Evolutionary conservation across 2,329 filamentous ascomycete genomes (phyloP).

Genomic region (Penicillium paneum): DNA sequence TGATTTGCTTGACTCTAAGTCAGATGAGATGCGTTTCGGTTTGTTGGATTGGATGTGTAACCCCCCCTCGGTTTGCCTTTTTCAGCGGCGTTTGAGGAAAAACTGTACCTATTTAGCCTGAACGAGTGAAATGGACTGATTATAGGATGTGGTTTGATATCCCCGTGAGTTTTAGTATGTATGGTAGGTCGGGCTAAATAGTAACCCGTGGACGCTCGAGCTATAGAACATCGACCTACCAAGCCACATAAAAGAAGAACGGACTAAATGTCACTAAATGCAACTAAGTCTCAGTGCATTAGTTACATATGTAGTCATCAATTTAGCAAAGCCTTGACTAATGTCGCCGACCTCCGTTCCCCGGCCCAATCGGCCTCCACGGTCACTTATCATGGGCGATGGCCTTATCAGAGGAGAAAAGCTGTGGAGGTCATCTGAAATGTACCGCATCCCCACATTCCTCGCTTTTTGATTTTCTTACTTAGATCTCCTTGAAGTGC

Average conservation of each 20-base stretch:
- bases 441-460: conserved; percentile 20
- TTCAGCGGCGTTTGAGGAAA: conserved; percentile 5
- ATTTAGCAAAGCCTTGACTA: conserved; percentile 21
- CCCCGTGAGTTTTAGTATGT: neutral
- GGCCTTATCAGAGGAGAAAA: conserved; percentile 12
- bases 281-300: neutral
- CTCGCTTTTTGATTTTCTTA: neutral
- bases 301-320: neutral
- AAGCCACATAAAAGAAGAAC: neutral
- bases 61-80: neutral
- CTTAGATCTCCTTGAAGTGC: neutral
- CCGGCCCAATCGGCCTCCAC: conserved; percentile 22
- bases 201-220: too few relatives aligned
- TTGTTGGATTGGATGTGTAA: conserved; percentile 7
- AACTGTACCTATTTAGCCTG: conserved; percentile 1
- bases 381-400: conserved; percentile 18
- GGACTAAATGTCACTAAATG: neutral
- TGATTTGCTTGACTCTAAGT: conserved; percentile 4
- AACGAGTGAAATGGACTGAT: neutral
- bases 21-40: conserved; percentile 2
- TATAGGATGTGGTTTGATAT: neutral
- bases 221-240: neutral
- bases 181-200: neutral
- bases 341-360: conserved; percentile 13
- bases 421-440: conserved; percentile 3